Evolutionary conservation across 2,329 filamentous ascomycete genomes (phyloP), one percentile per base, ranked within the genome.

Genomic region (Hymenoscyphus fraxineus): DNA sequence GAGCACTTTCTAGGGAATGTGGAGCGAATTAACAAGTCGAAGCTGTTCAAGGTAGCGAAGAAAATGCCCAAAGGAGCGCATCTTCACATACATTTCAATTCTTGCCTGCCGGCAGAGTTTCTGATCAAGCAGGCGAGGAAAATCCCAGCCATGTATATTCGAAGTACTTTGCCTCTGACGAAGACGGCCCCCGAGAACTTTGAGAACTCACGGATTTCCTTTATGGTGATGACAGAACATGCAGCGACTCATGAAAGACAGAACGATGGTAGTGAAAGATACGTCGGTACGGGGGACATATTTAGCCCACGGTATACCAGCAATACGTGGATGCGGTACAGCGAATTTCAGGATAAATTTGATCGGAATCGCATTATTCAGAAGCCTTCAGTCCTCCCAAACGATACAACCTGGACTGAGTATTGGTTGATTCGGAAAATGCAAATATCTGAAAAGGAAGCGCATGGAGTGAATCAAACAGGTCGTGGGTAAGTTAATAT

Each of bases 61-160:
- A 73, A 75, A 64, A 83, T 90, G 79, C 90, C 90, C 54, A 93
- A 93, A 75, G 90, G 89, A 2, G 83, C 83, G 0, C 87, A 92
- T 73, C 79, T 92, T 31, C 90, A 93, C 74, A 83, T 92, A 31
- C 90, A 93, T 75, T 92, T 91, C 80, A 93, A 92, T 73, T 83
- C 89, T n/a, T 90, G 89, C 66, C 78, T 92, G 4, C 78, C 80
- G 15, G 88, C 89, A 10, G 74, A 79, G 1, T 80, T 86, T 5
- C 78, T 92, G 22, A 79, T 92, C 80, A 69, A 84, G 79, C 68
- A 83, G 79, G 78, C 79, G 67, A 74, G 77, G 12, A 55, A 74
- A 5, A 85, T 88, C 80, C 72, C 82, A 0, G 83, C 83, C 68
- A 91, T 93, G 87, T 91, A 86, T 72, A 87, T 92, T 70, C 85